Base-by-base conservation (phyloP, 2,329 filamentous ascomycete genomes). In the Phialemoniopsis sp. region DNA sequence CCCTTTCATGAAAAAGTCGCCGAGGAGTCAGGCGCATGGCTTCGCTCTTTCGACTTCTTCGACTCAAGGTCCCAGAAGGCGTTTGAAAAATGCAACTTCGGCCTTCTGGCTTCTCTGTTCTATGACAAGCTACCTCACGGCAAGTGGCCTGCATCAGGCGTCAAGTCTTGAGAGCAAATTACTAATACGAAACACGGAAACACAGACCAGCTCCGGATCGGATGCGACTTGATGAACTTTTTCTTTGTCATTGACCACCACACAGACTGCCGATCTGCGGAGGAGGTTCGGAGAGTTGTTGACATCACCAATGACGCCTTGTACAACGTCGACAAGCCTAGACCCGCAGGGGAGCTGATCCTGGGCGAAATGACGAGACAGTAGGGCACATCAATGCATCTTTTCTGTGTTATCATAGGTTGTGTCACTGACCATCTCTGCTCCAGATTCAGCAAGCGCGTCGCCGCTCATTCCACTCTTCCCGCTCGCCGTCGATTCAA, bases 211-310 rank as follows among this genome's bases (percentile, higher is more conserved):
- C 32, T 46, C 5, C 41, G 42, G 13, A 41, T 39, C 12, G 39
- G 17, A 16, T 54, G 48, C 21, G 52, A 55, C 29, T 33, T 54
- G 4, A 54, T 55, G 51, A 48, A 55, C 34, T 37, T 56, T 14
- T 54, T 54, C 38, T 56, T 55, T 34, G 41, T 54, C 21, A 46
- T 52, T 8, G 53, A 55, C 29, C 52, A 55, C 34, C 37, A 46
- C 34, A 49, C 52, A 1, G 53, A 55, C 38, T n/a, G n/a, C n/a
- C 36, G 41, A 8, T 35, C 41, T 0, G 32, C 32, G 3, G 26
- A 34, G 2, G 44, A 50, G 6, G 42, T 44, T 0, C 28, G 38
- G n/a, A 6, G 32, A 4, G 39, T 50, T 18, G 45, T 36, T 2
- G 19, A 29, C 8, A 31, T 43, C 16, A 38, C 51, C 16, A 47